Evolutionary conservation across 176 grass and related monocot genomes (phyloP), one percentile per base, ranked within the genome.

Genomic region (Phoenix roebelenii): DNA sequence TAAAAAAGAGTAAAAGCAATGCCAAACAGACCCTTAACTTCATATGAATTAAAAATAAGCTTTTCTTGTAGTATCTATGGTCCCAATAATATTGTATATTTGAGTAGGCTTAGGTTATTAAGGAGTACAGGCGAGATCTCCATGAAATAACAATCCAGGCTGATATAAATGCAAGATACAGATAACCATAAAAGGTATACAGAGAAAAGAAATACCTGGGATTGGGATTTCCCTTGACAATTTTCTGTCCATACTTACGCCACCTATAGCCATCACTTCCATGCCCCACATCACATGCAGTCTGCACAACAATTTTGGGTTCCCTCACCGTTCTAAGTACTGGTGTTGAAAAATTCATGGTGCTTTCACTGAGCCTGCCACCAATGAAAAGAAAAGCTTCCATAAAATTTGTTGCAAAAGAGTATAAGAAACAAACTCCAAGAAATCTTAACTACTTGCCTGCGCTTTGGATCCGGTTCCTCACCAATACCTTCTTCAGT

Each of bases 201-300:
- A 63, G 19, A 51, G 55, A n/a, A 20, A 69, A 51, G 19, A 67
- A 80, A 56, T 16, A 98, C 94, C 94, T 88, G 12, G 94, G 94
- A 64, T 98, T 98, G 73, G 84, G 82, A 75, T 93, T 98, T 63
- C 94, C 94, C 71, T 98, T 98, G 50, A 98, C 94, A 72, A 93
- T 83, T 72, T 98, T 98, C 57, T 98, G 94, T 55, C 94, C 94
- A 61, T 98, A 98, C 60, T 98, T 98, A 22, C 94, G 84, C 94
- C 94, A 98, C 78, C 88, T 93, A 55, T 98, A 98, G 49, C 94
- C 94, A 74, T 98, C 94, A 53, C 71, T 93, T 55, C 73, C 78
- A 72, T 89, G 78, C 28, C 85, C 79, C 59, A 76, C 81, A 50
- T 66, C 59, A 56, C 20, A 63, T 73, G 60, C 70, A 18, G 70